Base-by-base conservation (phyloP, 306 rosid species). In the Cucumis cinereus region DNA sequence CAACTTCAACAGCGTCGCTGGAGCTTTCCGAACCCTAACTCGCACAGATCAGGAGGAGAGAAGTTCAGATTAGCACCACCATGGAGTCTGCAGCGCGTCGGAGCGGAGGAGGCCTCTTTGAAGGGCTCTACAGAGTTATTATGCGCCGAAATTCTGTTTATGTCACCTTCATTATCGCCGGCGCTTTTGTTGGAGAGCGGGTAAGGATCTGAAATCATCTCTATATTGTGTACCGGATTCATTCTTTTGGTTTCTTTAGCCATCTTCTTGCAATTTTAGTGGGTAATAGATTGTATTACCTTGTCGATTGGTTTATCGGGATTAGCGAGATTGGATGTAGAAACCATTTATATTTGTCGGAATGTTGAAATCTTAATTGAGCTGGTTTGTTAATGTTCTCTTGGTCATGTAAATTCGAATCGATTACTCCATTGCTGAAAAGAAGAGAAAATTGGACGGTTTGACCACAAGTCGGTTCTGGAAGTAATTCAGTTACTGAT, bases 61-160 rank as follows among this genome's bases (percentile, higher is more conserved):
- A 52, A 54, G 56, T 43, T 12, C 30, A 14, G 52, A 23, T 12
- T 59, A 62, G 77, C 67, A 73, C 73, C 47, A 3, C 64, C 73
- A 94, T 93, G 98, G 91, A 89, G 49, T 77, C 93, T 36, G 85
- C 84, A 0, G 80, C 93, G 30, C 79, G 92, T 77, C 89, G 86
- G 80, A 83, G 83, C 40, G 82, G 96, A 9, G 99, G 97, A 38
- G 96, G 97, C 76, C 71, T 87, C 68, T 68, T 89, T 38, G 99
- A 94, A 84, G 89, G 93, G 40, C 73, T 94, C 14, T 94, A 90
- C 86, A 90, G 89, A 78, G 98, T 92, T 9, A 20, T 95, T 40
- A 92, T 95, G 99, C 98, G 99, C 73, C 98, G 99, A 33, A 95
- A 90, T 86, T 95, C 99, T 70, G 91, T 92, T 57, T 95, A 95